Evolutionary conservation across 1,284 basidiomycete species (phyloP), one percentile per base, ranked within the genome.

Genomic region (Ustilago tritici): DNA sequence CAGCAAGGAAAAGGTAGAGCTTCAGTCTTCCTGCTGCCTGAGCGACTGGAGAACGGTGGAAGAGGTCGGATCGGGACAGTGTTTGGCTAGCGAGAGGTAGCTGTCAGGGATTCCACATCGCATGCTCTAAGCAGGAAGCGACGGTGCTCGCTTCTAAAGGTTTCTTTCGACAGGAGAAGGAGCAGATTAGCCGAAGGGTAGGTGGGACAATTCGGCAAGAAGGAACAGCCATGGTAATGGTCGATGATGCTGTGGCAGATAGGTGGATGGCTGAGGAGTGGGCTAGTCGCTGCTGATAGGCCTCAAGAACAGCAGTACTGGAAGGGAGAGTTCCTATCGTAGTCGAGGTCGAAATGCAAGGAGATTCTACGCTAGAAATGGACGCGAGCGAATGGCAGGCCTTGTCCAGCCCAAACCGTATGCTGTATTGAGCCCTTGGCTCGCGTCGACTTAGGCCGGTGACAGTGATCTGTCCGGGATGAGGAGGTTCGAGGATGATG

Each of bases 311-410:
- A 46, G 43, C n/a, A 19, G 19, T 19, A 19, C 11, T 19, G 17
- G n/a, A 19, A 46, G 43, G 43, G 43, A 46, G 11, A 3, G 43
- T 8, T 4, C n/a, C 9, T 19, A 15, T 19, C n/a, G n/a, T 57
- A 46, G 56, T 57, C 56, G 57, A 32, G 43, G 56, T 15, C 11
- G 56, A 57, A 19, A 49, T 59, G 57, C 46, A 59, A 59, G 57
- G 57, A 28, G 57, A 36, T 38, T 34, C 19, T 23, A 49, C 57
- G 57, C 57, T 59, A 49, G 50, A 59, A 7, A 32, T 40, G 40
- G 56, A 57, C 41, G 54, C 54, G 54, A 41, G 38, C 54, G 19
- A 56, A 38, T n/a, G 38, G 38, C 54, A 41, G 54, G 35, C 32
- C 54, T 56, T 38, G 36, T 56, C 3, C 28, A 56, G 19, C 9